A percentile compares a stretch with the other conserved stretches of the same genome.
Evolutionary conservation across 2,329 filamentous ascomycete species (phyloP).

Genomic region (Apiospora koreana): DNA sequence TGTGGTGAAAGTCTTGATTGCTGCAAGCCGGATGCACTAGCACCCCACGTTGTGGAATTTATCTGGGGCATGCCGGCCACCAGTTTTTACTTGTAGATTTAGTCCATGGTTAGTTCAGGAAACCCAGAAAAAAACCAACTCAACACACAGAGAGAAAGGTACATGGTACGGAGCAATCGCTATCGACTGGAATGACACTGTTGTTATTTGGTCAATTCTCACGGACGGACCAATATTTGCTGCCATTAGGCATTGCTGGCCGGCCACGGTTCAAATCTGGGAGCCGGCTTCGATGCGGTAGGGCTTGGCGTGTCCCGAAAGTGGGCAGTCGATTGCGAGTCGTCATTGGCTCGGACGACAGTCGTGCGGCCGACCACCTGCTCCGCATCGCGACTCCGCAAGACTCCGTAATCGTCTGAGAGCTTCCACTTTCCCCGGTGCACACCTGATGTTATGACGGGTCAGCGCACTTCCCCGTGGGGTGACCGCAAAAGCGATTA

Average conservation of each 20-base stretch:
- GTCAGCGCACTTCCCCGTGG: not conserved
- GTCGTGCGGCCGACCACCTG: not conserved
- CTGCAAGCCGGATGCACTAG: no score
- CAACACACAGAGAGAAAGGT: no score
- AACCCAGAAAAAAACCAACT: no score
- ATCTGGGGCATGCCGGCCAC: no score
- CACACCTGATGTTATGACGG: not conserved
- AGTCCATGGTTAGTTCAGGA: no score
- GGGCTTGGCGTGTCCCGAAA: not conserved
- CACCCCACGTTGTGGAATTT: not conserved
- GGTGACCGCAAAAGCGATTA: not conserved
- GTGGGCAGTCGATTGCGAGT: not conserved
- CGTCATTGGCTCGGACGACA: constrained; percentile 9
- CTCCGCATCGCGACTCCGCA: constrained; percentile 1
- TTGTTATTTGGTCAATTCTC: no score
- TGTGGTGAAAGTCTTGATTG: not conserved
- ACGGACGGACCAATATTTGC: no score
- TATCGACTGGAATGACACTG: no score
- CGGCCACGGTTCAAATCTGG: no score
- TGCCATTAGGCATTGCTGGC: no score
- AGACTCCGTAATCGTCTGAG: constrained; percentile 2
- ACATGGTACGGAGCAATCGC: no score
- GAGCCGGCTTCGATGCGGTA: not conserved
- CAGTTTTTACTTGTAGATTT: no score
- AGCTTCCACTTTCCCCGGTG: not conserved